These are phyloP conservation scores for Auriculariales sp. DNA, from an alignment of 768 basidiomycete genomes.

Conservation along the genomic window DNA sequence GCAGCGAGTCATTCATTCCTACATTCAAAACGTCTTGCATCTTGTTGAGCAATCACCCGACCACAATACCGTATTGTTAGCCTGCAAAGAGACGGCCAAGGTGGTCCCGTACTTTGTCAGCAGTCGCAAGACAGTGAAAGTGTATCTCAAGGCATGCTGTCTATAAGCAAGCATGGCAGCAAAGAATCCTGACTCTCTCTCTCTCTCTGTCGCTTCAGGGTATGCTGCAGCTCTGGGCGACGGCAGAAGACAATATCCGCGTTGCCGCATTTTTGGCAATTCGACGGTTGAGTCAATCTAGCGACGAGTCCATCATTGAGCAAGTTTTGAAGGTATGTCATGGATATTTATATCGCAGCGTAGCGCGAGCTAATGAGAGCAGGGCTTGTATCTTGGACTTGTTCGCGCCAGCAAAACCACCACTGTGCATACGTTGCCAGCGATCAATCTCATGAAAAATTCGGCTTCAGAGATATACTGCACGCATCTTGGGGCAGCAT, in stretches of 20 bases:
- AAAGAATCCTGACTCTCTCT: neutral
- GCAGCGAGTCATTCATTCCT: conserved; percentile 77
- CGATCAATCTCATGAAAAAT: conserved; percentile 95
- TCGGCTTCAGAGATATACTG: conserved; percentile 87
- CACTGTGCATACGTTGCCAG: conserved; percentile 73
- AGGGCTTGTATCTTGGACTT: conserved; percentile 83
- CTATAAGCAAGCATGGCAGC: no score
- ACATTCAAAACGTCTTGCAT: conserved; percentile 76
- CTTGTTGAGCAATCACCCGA: conserved; percentile 64
- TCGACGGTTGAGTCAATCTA: conserved; percentile 58
- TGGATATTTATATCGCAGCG: neutral
- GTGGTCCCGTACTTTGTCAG: conserved; percentile 77
- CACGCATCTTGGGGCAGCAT: conserved; percentile 54
- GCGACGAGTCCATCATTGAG: conserved; percentile 71
- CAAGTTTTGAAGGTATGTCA: conserved; percentile 64
- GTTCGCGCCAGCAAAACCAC: conserved; percentile 77
- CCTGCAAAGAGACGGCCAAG: conserved; percentile 74
- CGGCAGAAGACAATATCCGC: conserved; percentile 62
- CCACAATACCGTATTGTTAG: conserved; percentile 46
- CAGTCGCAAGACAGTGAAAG: conserved; percentile 71
- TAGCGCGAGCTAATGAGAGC: conserved; percentile 1
- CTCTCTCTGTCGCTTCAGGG: conserved; percentile 16
- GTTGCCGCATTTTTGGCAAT: conserved; percentile 80
- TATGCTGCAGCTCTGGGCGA: conserved; percentile 79
- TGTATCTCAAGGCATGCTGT: conserved; percentile 84